Percentiles rank a stretch among this genome's conserved stretches.
These are phyloP conservation scores for Coprinellus aureogranulatus DNA, from an alignment of 768 basidiomycete species.

Conservation along the genomic window DNA sequence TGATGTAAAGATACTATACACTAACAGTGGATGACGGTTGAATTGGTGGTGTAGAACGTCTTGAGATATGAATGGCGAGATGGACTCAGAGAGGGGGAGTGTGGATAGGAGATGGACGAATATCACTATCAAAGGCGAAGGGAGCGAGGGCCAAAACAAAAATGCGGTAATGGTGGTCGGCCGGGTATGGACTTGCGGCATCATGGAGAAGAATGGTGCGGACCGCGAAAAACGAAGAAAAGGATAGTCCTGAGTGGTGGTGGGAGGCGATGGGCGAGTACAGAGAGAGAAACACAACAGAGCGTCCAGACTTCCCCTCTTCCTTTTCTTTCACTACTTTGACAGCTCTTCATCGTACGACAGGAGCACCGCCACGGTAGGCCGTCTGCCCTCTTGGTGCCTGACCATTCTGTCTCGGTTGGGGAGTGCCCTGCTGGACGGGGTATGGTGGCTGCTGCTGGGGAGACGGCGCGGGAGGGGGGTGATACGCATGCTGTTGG, in stretches of 20 bases:
- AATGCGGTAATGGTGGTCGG: too few species aligned
- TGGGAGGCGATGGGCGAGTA: background rate
- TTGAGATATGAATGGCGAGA: too few species aligned
- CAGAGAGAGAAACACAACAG: background rate
- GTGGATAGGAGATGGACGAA: background rate
- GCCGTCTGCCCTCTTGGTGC: conserved; percentile 26
- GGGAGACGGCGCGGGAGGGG: conserved; percentile 29
- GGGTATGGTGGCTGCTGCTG: conserved; percentile 22
- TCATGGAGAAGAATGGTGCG: too few species aligned
- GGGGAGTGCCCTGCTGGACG: conserved; percentile 7
- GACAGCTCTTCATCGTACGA: conserved; percentile 28
- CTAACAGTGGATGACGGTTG: too few species aligned
- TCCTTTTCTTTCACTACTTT: background rate
- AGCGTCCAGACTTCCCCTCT: background rate
- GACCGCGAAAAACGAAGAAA: background rate
- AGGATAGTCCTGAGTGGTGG: background rate
- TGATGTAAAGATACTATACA: too few species aligned
- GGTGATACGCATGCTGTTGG: conserved; percentile 26
- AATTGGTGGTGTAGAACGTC: too few species aligned
- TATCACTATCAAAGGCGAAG: background rate
- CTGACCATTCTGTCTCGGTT: conserved; percentile 23
- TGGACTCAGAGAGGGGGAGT: too few species aligned
- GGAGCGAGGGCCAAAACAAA: background rate
- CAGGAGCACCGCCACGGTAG: conserved; percentile 32
- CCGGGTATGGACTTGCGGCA: too few species aligned